phyloP scores from a whole-genome alignment of 108 stramenopile species.

The Discostella pseudostelligera region DNA sequence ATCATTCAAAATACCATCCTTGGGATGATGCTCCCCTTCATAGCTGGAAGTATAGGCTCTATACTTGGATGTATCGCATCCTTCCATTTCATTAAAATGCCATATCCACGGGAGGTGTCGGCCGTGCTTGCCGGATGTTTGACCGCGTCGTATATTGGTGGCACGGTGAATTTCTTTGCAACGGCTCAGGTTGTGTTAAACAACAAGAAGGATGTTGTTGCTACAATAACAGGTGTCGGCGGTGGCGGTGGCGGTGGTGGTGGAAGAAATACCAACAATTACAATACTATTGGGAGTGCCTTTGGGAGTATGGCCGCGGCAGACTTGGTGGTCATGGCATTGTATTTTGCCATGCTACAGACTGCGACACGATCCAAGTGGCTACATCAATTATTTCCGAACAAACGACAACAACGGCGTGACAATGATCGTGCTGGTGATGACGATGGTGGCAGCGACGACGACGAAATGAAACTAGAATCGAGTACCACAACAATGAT shows the following conservation, averaged over 20 bases:
- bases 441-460: not conserved
- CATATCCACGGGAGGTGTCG: not conserved
- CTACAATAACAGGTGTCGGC: not conserved
- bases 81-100: conserved; percentile 17
- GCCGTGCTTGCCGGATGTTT: conserved; percentile 58
- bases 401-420: too few relatives aligned
- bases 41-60: conserved; percentile 26
- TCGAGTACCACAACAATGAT: not conserved
- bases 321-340: conserved; percentile 75
- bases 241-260: not conserved
- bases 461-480: not conserved
- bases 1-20: too few relatives aligned
- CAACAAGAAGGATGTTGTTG: conserved; percentile 3
- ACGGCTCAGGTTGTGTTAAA: conserved; percentile 48
- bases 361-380: conserved; percentile 44
- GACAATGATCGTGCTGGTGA: too few relatives aligned
- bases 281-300: conserved; percentile 18
- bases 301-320: conserved; percentile 73
- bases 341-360: conserved; percentile 65
- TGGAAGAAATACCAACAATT: not conserved
- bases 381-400: conserved; percentile 13
- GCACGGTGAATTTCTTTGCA: conserved; percentile 72
- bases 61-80: conserved; percentile 32
- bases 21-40: conserved; percentile 33
- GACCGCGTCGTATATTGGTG: conserved; percentile 74